A percentile compares a stretch with the other conserved stretches of the same genome.
These are phyloP conservation scores for Drechmeria coniospora DNA, from an alignment of 2,329 filamentous ascomycete species.

Conservation along the genomic window DNA sequence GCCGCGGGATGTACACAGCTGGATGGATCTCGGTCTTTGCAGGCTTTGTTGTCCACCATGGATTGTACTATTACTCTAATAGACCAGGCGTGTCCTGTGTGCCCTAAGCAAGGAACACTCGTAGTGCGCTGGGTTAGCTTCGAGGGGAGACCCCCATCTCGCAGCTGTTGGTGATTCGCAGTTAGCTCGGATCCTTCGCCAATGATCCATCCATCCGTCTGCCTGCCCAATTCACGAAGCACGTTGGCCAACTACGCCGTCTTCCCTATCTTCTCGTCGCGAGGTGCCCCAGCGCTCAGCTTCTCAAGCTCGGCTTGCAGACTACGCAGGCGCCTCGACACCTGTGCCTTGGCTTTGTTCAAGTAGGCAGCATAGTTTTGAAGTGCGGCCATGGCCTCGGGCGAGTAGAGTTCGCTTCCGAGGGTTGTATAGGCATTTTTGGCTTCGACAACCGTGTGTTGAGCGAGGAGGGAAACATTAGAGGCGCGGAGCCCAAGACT, in stretches of 20 bases:
- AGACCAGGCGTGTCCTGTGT: no score
- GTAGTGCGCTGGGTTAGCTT: no score
- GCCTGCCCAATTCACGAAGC: constrained; percentile 36
- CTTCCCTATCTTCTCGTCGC: constrained; percentile 26
- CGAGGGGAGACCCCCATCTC: no score
- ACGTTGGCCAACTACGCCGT: constrained; percentile 37
- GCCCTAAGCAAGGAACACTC: no score
- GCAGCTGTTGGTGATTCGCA: no score
- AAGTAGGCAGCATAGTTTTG: constrained; percentile 32
- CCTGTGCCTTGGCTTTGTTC: constrained; percentile 28
- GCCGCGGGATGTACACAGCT: no score
- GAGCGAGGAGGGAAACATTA: constrained; percentile 27
- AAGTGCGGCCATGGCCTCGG: constrained; percentile 26
- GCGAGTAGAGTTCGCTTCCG: constrained; percentile 26
- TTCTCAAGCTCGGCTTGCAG: constrained; percentile 27
- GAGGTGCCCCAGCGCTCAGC: constrained; percentile 30
- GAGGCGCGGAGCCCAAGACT: constrained; percentile 35
- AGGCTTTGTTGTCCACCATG: no score
- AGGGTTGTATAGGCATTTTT: constrained; percentile 18
- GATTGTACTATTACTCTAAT: no score
- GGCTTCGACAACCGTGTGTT: constrained; percentile 23
- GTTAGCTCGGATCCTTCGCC: no score
- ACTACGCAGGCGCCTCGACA: constrained; percentile 26
- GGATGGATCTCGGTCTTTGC: no score
- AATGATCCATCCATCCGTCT: no score